A percentile compares a stretch with the other conserved stretches of the same genome.
phyloP scores from a whole-genome alignment of 2,329 filamentous ascomycete genomes.

The Penicillium sp. region DNA sequence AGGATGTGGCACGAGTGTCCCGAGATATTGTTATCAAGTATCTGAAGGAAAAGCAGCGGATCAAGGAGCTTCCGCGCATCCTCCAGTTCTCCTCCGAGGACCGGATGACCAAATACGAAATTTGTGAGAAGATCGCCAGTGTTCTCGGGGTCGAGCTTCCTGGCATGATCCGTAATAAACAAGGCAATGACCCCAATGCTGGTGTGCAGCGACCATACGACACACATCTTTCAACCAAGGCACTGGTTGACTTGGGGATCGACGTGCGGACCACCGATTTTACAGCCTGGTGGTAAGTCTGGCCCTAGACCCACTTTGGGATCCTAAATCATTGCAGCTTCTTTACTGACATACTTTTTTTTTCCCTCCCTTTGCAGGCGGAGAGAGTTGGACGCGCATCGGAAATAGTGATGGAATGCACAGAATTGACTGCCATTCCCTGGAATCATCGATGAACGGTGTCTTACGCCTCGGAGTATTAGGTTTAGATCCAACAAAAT shows the following conservation, averaged over 20 bases:
- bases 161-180: slow-evolving; percentile 67
- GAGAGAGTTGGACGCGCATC: slow-evolving; percentile 34
- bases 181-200: slow-evolving; percentile 73
- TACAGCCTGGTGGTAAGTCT: slow-evolving; percentile 74
- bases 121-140: slow-evolving; percentile 75
- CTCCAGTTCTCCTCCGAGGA: slow-evolving; percentile 90
- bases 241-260: slow-evolving; percentile 73
- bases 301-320: slow-evolving; percentile 2
- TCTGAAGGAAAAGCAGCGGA: slow-evolving; percentile 54
- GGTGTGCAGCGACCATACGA: slow-evolving; percentile 82
- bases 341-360: neutral
- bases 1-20: slow-evolving; percentile 80
- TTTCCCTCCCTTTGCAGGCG: slow-evolving; percentile 28
- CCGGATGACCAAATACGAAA: slow-evolving; percentile 85
- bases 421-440: neutral
- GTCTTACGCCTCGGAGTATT: neutral
- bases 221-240: slow-evolving; percentile 80
- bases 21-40: slow-evolving; percentile 75
- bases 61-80: slow-evolving; percentile 65
- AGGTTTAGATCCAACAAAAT: too few relatives aligned
- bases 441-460: neutral
- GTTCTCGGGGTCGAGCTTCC: slow-evolving; percentile 76
- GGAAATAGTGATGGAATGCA: neutral
- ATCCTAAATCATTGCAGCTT: neutral
- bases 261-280: slow-evolving; percentile 77